Percentiles rank a stretch among this genome's conserved stretches.
These are phyloP conservation scores for Trichoderma polysporum DNA, from an alignment of 2,329 filamentous ascomycete species.

Conservation along the genomic window DNA sequence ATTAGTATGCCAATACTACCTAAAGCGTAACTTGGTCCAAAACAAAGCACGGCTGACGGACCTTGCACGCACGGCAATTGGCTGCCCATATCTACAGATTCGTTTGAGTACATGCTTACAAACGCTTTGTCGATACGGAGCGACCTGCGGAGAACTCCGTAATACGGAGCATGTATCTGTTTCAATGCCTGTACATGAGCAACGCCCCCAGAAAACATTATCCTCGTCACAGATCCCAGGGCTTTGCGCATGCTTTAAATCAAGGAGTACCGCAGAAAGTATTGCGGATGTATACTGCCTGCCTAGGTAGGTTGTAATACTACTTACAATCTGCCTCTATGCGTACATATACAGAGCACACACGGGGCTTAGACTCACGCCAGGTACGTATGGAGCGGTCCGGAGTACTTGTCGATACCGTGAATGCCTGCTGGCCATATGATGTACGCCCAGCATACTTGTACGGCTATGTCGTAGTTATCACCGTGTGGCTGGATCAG, in stretches of 20 bases:
- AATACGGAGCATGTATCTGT: background rate
- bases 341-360: background rate
- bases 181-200: background rate
- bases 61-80: background rate
- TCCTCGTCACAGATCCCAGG: slow-evolving; percentile 20
- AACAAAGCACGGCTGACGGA: background rate
- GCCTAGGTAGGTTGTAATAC: background rate
- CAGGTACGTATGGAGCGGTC: background rate
- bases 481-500: background rate
- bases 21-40: background rate
- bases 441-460: background rate
- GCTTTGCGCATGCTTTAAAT: background rate
- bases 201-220: background rate
- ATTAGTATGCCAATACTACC: background rate
- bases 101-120: background rate
- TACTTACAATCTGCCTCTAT: background rate
- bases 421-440: background rate
- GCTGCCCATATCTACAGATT: background rate
- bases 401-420: background rate
- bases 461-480: background rate
- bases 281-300: background rate
- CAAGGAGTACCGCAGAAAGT: background rate
- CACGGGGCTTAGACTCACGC: background rate
- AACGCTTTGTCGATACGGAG: background rate
- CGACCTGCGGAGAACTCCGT: background rate